Evolutionary conservation across 768 basidiomycete species (phyloP).

Genomic region (Boletus rubroflammeus): DNA sequence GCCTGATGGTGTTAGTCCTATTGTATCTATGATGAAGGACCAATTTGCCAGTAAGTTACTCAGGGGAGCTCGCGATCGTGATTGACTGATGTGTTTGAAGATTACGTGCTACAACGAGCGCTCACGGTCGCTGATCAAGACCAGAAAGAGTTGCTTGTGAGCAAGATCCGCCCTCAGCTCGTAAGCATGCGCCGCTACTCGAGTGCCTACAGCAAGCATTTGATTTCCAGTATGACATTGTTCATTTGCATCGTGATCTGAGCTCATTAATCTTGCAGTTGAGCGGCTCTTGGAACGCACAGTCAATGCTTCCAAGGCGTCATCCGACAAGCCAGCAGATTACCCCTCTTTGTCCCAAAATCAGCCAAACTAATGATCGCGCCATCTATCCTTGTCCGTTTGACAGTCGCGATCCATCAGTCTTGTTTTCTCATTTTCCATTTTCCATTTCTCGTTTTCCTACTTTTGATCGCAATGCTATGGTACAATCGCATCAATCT

Average conservation of each 20-base stretch:
- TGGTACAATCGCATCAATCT: conserved; percentile 34
- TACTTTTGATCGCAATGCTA: conserved; percentile 34
- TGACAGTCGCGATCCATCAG: conserved; percentile 6
- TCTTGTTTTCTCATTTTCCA: background rate
- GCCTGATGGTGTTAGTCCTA: conserved; percentile 60
- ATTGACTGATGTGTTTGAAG: conserved; percentile 34
- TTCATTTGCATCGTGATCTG: background rate
- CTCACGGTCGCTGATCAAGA: conserved; percentile 64
- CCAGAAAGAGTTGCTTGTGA: conserved; percentile 65
- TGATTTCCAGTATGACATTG: conserved; percentile 63
- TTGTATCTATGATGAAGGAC: conserved; percentile 80
- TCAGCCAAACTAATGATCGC: conserved; percentile 19
- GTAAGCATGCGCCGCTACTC: conserved; percentile 68
- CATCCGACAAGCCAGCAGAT: conserved; percentile 29
- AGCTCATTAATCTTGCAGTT: conserved; percentile 39
- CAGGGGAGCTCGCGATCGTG: background rate
- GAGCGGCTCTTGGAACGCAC: conserved; percentile 65
- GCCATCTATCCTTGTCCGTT: conserved; percentile 5
- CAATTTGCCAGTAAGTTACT: conserved; percentile 77
- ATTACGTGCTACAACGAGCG: conserved; percentile 84
- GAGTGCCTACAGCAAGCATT: conserved; percentile 74
- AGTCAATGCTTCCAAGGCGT: conserved; percentile 25
- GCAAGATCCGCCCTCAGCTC: conserved; percentile 63
- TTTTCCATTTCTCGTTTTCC: conserved; percentile 11
- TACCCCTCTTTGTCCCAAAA: conserved; percentile 29